Base-by-base conservation (phyloP, 176 grass and related monocot species). In the Carex pumila region DNA sequence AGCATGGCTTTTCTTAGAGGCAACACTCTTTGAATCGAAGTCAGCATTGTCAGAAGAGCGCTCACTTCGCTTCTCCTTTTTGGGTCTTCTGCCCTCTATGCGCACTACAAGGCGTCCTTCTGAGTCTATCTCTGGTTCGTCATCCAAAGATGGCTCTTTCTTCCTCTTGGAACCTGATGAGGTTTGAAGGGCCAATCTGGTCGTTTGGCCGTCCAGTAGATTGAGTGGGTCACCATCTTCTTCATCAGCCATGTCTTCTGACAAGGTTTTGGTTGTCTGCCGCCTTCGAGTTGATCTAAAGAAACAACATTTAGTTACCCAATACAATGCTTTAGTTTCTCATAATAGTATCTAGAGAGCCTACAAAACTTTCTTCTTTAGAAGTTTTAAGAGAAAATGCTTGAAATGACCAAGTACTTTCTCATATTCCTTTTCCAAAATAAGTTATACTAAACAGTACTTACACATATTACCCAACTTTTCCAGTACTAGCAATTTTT, bases 71-170 rank as follows among this genome's bases (percentile, higher is more conserved):
- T 82, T 65, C 39, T 86, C 85, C 82, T 89, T 95, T 89, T 84
- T 92, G 32, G 76, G 81, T 72, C 72, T 90, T 10, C 84, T 89
- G 54, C 79, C 39, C n/a, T 95, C 89, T 34, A 92, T 87, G 0
- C 80, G 89, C 54, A 98, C 87, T 77, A 98, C 88, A 63, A 98
- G 92, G 53, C 95, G 92, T 0, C 95, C 95, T 75, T 98, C 89
- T 10, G 86, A 32, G 55, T 95, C 95, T 79, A 93, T 62, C 89
- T 98, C 95, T 7, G 89, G 84, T 63, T 95, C 81, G 0, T 94
- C 88, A 0, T 94, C 88, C 0, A 92, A 90, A n/a, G 78, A 79
- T 0, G 78, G 76, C 53, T 79, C 19, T 79, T 81, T 12, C 53
- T 86, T 93, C 87, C 87, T 91, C 88, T 92, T 94, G 2, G 85